Conservation (phyloP, 768 basidiomycete genomes). For the Atractiella rhizophila region DNA sequence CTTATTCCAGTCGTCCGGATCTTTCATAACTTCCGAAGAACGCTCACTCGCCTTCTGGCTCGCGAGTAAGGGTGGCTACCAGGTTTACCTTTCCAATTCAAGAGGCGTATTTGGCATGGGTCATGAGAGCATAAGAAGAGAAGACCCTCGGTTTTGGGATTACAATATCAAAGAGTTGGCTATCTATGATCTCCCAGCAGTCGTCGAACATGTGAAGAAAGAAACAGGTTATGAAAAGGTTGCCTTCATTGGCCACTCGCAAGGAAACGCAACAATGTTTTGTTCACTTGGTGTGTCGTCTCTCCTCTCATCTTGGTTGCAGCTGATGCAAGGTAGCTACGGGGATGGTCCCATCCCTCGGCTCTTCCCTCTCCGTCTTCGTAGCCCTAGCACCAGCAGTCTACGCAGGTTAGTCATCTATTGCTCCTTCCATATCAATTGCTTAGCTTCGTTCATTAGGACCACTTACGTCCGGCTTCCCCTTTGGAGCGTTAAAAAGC, state of each 20-base stretch:
- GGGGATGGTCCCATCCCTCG: slow-evolving; percentile 29
- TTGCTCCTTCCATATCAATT: too few species aligned
- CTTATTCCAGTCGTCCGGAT: slow-evolving; percentile 28
- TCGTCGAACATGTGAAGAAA: slow-evolving; percentile 27
- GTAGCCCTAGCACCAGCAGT: slow-evolving; percentile 30
- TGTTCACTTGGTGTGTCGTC: slow-evolving; percentile 22
- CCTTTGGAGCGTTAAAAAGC: slow-evolving; percentile 26
- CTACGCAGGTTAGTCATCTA: too few species aligned
- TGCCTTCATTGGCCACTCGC: slow-evolving; percentile 30
- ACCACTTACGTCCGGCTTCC: slow-evolving; percentile 28
- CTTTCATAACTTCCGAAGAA: slow-evolving; percentile 30
- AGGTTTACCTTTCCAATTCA: slow-evolving; percentile 26
- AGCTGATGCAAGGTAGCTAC: slow-evolving; percentile 13
- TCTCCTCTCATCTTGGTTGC: background rate
- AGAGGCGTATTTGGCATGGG: slow-evolving; percentile 30
- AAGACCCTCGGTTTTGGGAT: slow-evolving; percentile 28
- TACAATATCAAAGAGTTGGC: slow-evolving; percentile 31
- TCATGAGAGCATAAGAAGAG: slow-evolving; percentile 22
- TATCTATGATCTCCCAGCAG: slow-evolving; percentile 29
- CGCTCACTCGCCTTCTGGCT: slow-evolving; percentile 30
- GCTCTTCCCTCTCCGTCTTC: slow-evolving; percentile 25
- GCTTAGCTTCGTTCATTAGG: too few species aligned
- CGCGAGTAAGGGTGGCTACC: slow-evolving; percentile 26
- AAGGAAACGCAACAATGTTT: slow-evolving; percentile 30
- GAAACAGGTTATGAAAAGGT: slow-evolving; percentile 22